These are phyloP conservation scores for Mycena rosella DNA, from an alignment of 768 basidiomycete genomes.

Conservation along the genomic window DNA sequence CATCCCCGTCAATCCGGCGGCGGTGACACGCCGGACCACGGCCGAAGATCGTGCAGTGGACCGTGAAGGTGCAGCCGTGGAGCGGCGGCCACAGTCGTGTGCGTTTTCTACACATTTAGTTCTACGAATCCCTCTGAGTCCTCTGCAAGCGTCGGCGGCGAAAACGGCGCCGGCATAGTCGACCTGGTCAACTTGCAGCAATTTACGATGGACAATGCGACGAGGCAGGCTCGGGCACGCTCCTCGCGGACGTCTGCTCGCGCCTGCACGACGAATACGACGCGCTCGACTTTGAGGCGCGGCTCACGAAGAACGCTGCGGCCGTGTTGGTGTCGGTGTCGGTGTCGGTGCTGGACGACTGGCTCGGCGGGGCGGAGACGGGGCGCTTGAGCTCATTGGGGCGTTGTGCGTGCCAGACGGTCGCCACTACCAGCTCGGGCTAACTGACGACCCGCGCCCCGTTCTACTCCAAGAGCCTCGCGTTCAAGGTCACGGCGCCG, in stretches of 20 bases:
- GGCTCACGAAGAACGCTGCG: too few relatives aligned
- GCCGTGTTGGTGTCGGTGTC: too few relatives aligned
- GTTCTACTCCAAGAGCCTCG: conserved; percentile 37
- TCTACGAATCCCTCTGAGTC: too few relatives aligned
- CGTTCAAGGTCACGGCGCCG: conserved; percentile 30
- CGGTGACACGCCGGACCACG: conserved; percentile 39
- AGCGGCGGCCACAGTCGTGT: conserved; percentile 38
- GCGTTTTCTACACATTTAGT: too few relatives aligned
- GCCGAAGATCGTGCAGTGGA: conserved; percentile 37
- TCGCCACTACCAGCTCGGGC: too few relatives aligned
- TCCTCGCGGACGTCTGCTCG: too few relatives aligned
- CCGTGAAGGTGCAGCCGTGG: conserved; percentile 34
- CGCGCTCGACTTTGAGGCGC: too few relatives aligned
- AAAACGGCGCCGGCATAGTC: too few relatives aligned
- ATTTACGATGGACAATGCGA: too few relatives aligned
- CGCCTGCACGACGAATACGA: too few relatives aligned
- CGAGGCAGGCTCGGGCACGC: background rate
- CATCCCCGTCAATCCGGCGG: conserved; percentile 39
- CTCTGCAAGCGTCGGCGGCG: too few relatives aligned
- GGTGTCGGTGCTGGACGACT: background rate
- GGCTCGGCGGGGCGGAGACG: conserved; percentile 33
- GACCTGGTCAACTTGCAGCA: too few relatives aligned
- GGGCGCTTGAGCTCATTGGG: conserved; percentile 24
- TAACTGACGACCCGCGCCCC: conserved; percentile 5
- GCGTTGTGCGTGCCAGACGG: conserved; percentile 10